Conservation (phyloP, 495 filamentous ascomycete genomes). For the Neurospora discreta region DNA sequence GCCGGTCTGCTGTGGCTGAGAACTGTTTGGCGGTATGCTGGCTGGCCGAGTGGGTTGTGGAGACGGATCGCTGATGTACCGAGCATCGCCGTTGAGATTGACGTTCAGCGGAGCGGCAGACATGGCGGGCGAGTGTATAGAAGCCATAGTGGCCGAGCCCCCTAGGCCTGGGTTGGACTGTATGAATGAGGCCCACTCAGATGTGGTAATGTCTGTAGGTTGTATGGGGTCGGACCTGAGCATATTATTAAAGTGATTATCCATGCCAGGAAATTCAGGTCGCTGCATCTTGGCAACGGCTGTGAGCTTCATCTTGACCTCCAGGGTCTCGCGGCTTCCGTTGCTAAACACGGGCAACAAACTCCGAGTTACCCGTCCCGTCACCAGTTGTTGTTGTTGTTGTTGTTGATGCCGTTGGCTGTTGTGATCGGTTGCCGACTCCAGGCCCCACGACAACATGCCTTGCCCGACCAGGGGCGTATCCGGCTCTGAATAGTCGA, state of each 20-base stretch:
- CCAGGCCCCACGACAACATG: constrained; percentile 80
- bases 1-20: not conserved
- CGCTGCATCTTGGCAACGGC: constrained; percentile 68
- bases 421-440: constrained; percentile 39
- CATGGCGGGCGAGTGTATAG: constrained; percentile 20
- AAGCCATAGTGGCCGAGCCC: constrained; percentile 17
- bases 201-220: constrained; percentile 26
- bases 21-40: constrained; percentile 14
- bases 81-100: constrained; percentile 7
- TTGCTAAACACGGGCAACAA: constrained; percentile 71
- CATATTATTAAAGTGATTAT: constrained; percentile 13
- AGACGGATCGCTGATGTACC: constrained; percentile 9
- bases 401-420: constrained; percentile 42
- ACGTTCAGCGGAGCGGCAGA: constrained; percentile 13
- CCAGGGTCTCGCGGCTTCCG: constrained; percentile 77
- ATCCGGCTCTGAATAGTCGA: constrained; percentile 92
- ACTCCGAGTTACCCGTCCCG: constrained; percentile 81
- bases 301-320: constrained; percentile 84
- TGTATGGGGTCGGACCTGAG: constrained; percentile 14
- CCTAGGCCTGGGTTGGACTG: constrained; percentile 30
- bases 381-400: constrained; percentile 65
- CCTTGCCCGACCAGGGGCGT: constrained; percentile 90
- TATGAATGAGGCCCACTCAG: constrained; percentile 40
- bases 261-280: constrained; percentile 13
- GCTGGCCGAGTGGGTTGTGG: constrained; percentile 10